These are phyloP conservation scores for Lathyrus sativus DNA, from an alignment of 306 rosid species.

Conservation along the genomic window DNA sequence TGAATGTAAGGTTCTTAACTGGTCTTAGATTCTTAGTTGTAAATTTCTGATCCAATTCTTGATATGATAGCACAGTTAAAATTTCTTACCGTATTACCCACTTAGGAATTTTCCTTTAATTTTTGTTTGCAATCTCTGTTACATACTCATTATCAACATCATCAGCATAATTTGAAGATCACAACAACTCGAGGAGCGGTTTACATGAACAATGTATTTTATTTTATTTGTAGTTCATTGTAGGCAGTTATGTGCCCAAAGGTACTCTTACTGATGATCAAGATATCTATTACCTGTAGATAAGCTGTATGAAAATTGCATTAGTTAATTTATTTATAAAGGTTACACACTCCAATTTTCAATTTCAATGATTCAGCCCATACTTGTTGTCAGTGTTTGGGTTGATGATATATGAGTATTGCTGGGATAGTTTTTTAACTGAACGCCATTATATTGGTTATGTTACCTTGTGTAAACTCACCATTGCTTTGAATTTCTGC, in stretches of 20 bases:
- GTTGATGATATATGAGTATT: background rate
- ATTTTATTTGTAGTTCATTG: background rate
- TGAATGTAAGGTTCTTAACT: background rate
- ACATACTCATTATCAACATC: background rate
- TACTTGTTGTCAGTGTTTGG: background rate
- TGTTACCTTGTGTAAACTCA: conserved; percentile 2
- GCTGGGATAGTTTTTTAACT: background rate
- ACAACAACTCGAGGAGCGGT: background rate
- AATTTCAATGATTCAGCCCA: background rate
- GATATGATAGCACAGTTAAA: background rate
- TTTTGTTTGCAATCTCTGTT: background rate
- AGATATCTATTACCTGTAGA: background rate
- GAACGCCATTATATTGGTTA: background rate
- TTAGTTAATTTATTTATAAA: background rate
- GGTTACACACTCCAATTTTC: background rate
- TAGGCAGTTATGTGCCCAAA: background rate
- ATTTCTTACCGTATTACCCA: background rate
- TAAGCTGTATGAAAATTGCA: background rate
- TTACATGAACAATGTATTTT: background rate
- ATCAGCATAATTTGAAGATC: background rate
- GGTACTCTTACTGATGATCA: background rate
- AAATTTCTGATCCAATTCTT: no score
- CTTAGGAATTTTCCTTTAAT: background rate
- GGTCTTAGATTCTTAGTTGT: background rate
- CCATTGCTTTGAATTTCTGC: conserved; percentile 9